Evolutionary conservation across 2,329 filamentous ascomycete genomes (phyloP).

Genomic region (Fusarium humuli): DNA sequence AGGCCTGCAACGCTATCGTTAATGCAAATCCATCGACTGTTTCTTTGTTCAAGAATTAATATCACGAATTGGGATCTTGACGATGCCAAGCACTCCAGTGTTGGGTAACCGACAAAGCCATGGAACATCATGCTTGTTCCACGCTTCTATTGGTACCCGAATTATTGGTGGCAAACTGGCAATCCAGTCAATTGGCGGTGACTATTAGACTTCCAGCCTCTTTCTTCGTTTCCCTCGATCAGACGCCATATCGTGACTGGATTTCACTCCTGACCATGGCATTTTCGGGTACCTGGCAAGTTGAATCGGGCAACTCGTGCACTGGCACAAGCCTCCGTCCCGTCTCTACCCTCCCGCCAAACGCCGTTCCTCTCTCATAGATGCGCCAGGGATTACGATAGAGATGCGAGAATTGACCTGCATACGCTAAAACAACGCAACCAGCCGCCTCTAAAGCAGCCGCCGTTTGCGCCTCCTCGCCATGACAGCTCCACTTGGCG

Average conservation of each 20-base stretch:
- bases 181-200: slow-evolving; percentile 22
- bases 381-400: slow-evolving; percentile 19
- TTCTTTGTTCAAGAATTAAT: neutral
- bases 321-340: slow-evolving; percentile 14
- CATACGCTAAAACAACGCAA: slow-evolving; percentile 35
- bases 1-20: slow-evolving; percentile 1
- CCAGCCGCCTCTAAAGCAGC: slow-evolving; percentile 39
- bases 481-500: slow-evolving; percentile 46
- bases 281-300: slow-evolving; percentile 3
- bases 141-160: slow-evolving; percentile 17
- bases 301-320: neutral
- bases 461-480: slow-evolving; percentile 45
- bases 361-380: slow-evolving; percentile 22
- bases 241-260: slow-evolving; percentile 2
- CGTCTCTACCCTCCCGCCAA: slow-evolving; percentile 13
- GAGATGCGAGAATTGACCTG: slow-evolving; percentile 25
- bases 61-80: slow-evolving; percentile 7
- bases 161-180: slow-evolving; percentile 23
- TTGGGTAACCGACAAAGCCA: slow-evolving; percentile 15
- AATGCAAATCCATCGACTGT: slow-evolving; percentile 3
- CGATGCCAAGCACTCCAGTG: slow-evolving; percentile 6
- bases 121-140: slow-evolving; percentile 8
- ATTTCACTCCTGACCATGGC: neutral
- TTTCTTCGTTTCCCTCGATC: slow-evolving; percentile 16
- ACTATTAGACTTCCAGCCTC: slow-evolving; percentile 37